A percentile compares a stretch with the other conserved stretches of the same genome.
phyloP scores from a whole-genome alignment of 1,284 basidiomycete species.

The Ceraceosorus guamensis region DNA sequence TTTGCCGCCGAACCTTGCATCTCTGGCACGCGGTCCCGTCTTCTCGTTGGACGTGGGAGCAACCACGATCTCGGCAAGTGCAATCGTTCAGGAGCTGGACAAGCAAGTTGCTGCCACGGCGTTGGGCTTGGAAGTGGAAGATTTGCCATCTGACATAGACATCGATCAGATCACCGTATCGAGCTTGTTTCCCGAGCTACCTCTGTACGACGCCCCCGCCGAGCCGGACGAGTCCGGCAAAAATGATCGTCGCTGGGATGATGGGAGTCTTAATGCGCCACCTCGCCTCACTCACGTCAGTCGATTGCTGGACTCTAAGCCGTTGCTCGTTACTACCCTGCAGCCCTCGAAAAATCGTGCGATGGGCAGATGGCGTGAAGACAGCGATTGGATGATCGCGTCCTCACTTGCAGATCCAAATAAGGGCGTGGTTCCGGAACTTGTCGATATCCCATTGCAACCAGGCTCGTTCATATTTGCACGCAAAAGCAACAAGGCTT shows the following conservation, averaged over 20 bases:
- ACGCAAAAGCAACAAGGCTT: slow-evolving; percentile 44
- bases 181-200: slow-evolving; percentile 53
- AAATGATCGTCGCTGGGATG: slow-evolving; percentile 52
- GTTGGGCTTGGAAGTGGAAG: slow-evolving; percentile 26
- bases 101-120: slow-evolving; percentile 9
- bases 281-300: slow-evolving; percentile 52
- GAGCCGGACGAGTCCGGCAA: slow-evolving; percentile 47
- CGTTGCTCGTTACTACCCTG: slow-evolving; percentile 55
- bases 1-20: slow-evolving; percentile 32
- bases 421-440: slow-evolving; percentile 18
- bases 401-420: slow-evolving; percentile 33
- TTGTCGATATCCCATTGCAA: slow-evolving; percentile 19
- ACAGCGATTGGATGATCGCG: slow-evolving; percentile 39
- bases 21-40: slow-evolving; percentile 41
- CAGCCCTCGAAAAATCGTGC: slow-evolving; percentile 53
- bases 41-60: slow-evolving; percentile 36
- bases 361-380: slow-evolving; percentile 51
- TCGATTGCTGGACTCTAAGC: slow-evolving; percentile 55
- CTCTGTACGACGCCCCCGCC: slow-evolving; percentile 45
- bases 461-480: slow-evolving; percentile 42
- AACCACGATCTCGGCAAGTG: slow-evolving; percentile 33
- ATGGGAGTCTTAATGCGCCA: slow-evolving; percentile 31
- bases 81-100: slow-evolving; percentile 27
- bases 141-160: slow-evolving; percentile 25
- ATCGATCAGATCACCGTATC: slow-evolving; percentile 22